Conservation (phyloP, 2,329 filamentous ascomycete species). For the Harringtonia aguacate region DNA sequence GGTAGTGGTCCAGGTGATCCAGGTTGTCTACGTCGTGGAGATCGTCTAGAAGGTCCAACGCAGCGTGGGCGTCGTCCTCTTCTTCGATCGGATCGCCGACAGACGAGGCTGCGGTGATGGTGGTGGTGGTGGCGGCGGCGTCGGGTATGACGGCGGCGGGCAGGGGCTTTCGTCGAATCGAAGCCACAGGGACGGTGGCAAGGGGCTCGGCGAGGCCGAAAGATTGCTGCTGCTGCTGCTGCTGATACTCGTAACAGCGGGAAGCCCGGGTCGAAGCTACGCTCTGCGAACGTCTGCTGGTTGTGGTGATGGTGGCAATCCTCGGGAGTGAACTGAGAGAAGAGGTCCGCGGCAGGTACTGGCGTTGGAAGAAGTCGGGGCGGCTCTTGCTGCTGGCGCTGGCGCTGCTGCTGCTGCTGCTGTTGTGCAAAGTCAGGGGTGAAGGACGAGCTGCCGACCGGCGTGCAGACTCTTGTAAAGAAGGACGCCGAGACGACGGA, state of each 20-base stretch:
- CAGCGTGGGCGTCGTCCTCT: not conserved
- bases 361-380: not conserved
- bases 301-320: conserved; percentile 1
- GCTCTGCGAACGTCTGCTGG: conserved; percentile 5
- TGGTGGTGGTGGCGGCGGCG: conserved; percentile 41
- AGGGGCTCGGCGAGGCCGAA: not conserved
- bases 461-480: not conserved
- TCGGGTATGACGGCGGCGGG: too few species aligned
- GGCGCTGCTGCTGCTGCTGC: not conserved
- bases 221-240: not conserved
- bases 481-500: not conserved
- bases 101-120: conserved; percentile 18
- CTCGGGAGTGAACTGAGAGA: conserved; percentile 7
- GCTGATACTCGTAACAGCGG: not conserved
- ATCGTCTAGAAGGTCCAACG: not conserved
- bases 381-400: not conserved
- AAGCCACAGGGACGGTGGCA: not conserved
- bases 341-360: conserved; percentile 3
- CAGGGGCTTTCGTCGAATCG: conserved; percentile 51
- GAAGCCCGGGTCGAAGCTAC: not conserved
- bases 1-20: not conserved
- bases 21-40: not conserved
- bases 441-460: conserved; percentile 1
- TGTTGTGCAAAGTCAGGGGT: conserved; percentile 6
- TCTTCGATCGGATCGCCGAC: not conserved